A percentile compares a stretch with the other conserved stretches of the same genome.
Evolutionary conservation across 805 yeast genomes (phyloP).

Genomic region (Naumovozyma dairenensis): DNA sequence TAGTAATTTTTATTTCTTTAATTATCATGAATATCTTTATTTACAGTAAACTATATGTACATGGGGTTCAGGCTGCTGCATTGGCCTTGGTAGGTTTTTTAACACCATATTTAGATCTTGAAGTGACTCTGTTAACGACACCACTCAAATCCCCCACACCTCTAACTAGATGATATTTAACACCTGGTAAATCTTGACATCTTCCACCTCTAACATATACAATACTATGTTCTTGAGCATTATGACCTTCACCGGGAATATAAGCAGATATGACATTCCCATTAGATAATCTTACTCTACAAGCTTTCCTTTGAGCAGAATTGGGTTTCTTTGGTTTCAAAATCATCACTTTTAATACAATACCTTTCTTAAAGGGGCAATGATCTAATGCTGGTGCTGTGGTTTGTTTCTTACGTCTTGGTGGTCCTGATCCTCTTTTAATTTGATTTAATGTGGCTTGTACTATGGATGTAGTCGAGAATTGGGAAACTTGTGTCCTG

Average conservation of each 20-base stretch:
- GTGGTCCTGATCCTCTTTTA: constrained; percentile 52
- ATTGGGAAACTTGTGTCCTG: too few species aligned
- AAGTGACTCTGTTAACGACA: constrained; percentile 82
- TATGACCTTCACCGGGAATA: constrained; percentile 98
- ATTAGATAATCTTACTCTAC: constrained; percentile 84
- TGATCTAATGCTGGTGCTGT: constrained; percentile 73
- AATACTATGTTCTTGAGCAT: constrained; percentile 94
- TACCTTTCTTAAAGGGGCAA: constrained; percentile 89
- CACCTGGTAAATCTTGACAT: constrained; percentile 97
- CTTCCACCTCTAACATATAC: constrained; percentile 97
- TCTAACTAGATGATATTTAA: constrained; percentile 84
- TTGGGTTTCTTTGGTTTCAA: constrained; percentile 97
- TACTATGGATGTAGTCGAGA: constrained; percentile 7
- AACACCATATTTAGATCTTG: constrained; percentile 90
- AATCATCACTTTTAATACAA: constrained; percentile 86
- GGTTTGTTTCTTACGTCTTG: constrained; percentile 32
- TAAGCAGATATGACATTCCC: constrained; percentile 86
- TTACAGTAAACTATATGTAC: not conserved
- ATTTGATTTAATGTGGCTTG: constrained; percentile 69
- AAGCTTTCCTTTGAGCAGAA: constrained; percentile 95
- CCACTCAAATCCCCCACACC: constrained; percentile 92
- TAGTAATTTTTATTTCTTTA: not conserved
- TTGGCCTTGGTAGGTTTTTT: constrained; percentile 50
- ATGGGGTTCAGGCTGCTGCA: not conserved
- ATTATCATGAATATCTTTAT: not conserved